Evolutionary conservation across 306 rosid species (phyloP), one percentile per base, ranked within the genome.

Genomic region (Myrica gale): DNA sequence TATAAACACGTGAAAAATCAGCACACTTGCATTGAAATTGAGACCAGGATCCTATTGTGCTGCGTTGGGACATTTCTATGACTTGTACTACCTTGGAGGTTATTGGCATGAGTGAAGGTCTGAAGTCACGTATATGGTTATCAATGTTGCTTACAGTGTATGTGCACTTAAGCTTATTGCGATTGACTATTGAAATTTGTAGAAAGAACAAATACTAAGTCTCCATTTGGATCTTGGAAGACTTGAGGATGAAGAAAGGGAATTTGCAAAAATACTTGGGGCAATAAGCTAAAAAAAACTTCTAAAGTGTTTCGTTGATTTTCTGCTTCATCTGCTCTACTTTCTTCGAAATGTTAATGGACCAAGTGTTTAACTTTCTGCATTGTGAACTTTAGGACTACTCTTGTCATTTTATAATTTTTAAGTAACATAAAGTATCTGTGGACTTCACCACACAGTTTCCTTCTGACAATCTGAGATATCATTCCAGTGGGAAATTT

Each of bases 401-500:
- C 51, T 42, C 42, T 63, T 42, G 21, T 42, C 6, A 9, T 21
- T 66, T 17, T 66, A 41, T 42, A 41, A 17, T 42, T 42, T 56
- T 4, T 42, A 63, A 39, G 69, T 17, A 17, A 65, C 3, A 65
- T 21, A 39, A 65, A 8, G 17, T 16, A 65, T 16, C 0, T 42
- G 19, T n/a, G 20, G 32, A 17, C 42, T 65, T 65, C 26, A 5
- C 69, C 10, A 15, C 17, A 43, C 8, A 65, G n/a, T 42, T 19
- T n/a, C 42, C 15, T 48, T 43, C 47, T 43, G 47, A 17, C 67
- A 19, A 46, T 20, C 20, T 69, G 56, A 42, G 3, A 45, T 71
- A 8, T 37, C 44, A 42, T 82, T 86, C 63, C 85, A 89, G 99
- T 95, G 97, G 96, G 97, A 85, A 88, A 85, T 82, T n/a, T 61